Percentiles rank a stretch among this genome's conserved stretches.
Evolutionary conservation across 2,329 filamentous ascomycete species (phyloP).

Genomic region (Annulohypoxylon truncatum): DNA sequence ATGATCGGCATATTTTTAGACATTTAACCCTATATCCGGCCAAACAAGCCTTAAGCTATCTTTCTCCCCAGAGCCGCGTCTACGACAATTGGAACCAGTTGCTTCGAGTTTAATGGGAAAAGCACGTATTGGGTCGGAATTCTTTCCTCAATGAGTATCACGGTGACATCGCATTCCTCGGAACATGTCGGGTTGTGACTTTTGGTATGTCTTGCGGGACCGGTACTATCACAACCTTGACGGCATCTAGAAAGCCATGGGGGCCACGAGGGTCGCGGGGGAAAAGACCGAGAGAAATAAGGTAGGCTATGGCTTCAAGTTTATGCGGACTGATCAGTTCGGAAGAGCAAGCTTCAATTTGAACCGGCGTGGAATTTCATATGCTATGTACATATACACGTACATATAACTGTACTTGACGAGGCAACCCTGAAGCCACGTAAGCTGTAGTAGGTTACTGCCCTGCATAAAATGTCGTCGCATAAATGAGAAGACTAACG

Average conservation of each 20-base stretch:
- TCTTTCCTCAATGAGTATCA: conserved; percentile 1
- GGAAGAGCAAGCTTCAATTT: background rate
- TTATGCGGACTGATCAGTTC: background rate
- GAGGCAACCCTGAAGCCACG: conserved; percentile 25
- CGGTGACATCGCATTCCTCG: conserved; percentile 17
- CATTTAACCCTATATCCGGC: background rate
- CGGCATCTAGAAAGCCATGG: background rate
- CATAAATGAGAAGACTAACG: conserved; percentile 2
- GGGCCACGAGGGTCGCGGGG: background rate
- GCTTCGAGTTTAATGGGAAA: background rate
- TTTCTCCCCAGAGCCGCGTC: background rate
- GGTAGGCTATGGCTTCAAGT: background rate
- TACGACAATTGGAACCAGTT: background rate
- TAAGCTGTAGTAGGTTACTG: conserved; percentile 27
- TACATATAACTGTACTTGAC: background rate
- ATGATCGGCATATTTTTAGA: conserved; percentile 11
- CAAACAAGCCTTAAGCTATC: background rate
- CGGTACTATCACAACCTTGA: background rate
- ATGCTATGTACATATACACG: background rate
- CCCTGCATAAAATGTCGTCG: background rate
- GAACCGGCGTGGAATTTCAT: conserved; percentile 23
- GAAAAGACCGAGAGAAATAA: background rate
- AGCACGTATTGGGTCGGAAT: conserved; percentile 5
- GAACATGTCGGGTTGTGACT: conserved; percentile 4
- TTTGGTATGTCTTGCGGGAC: conserved; percentile 7